Conservation (phyloP, 306 rosid genomes). For the Arachis stenosperma region DNA sequence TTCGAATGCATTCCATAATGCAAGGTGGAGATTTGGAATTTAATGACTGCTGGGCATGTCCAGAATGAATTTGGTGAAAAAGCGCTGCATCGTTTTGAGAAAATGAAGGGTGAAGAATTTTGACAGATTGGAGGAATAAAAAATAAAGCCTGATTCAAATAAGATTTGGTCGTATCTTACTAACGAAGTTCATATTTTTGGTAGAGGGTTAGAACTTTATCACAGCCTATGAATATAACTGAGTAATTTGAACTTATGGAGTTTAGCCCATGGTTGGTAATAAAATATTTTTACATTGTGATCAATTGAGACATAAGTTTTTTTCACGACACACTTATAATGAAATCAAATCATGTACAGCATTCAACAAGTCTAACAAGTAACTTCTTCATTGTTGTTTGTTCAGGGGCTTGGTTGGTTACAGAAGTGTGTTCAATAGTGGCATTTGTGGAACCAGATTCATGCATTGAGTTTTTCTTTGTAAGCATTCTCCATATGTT, state of each 20-base stretch:
- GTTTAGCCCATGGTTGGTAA: not conserved
- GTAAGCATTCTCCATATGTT: conserved; percentile 53
- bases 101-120: too few relatives aligned
- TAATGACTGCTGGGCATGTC: too few relatives aligned
- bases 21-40: too few relatives aligned
- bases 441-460: conserved; percentile 99
- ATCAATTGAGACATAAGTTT: conserved; percentile 18
- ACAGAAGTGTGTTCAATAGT: conserved; percentile 96
- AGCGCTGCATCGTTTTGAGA: too few relatives aligned
- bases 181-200: conserved; percentile 3
- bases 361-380: conserved; percentile 6
- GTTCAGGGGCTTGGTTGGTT: conserved; percentile 97
- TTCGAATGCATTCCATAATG: too few relatives aligned
- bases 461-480: conserved; percentile 93
- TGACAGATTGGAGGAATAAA: too few relatives aligned
- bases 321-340: conserved; percentile 6
- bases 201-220: conserved; percentile 6
- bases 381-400: conserved; percentile 36
- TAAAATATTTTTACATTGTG: not conserved
- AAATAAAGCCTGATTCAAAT: not conserved
- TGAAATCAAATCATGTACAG: conserved; percentile 32
- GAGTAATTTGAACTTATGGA: conserved; percentile 24
- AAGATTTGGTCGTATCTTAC: not conserved
- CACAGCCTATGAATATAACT: conserved; percentile 11
- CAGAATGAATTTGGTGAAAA: too few relatives aligned